Evolutionary conservation across 2,329 filamentous ascomycete genomes (phyloP), one percentile per base, ranked within the genome.

Genomic region (Monosporascus sp.): DNA sequence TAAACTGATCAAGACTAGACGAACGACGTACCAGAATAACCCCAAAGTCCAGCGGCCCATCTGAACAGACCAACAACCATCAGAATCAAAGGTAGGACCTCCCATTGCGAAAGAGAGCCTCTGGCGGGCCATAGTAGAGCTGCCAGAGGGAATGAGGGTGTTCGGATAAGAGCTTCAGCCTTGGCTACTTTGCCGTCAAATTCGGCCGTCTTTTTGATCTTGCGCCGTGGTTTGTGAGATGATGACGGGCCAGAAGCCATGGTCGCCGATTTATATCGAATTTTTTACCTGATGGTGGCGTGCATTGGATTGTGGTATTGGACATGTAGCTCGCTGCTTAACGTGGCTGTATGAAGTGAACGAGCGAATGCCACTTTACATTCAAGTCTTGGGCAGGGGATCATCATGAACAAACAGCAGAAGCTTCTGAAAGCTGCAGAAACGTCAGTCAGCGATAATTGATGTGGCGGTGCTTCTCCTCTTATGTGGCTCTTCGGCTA

Each of bases 101-200:
- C 85, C 93, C 94, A 97, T 88, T 93, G 88, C 51, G 92, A 96
- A 19, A 84, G 78, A 1, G 88, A 88, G 50, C 87, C 87, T 58
- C 92, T 87, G 22, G 91, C 89, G 49, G 92, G 91, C 90, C 93
- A 96, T 49, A 99, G 81, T 66, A 99, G 93, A n/a, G 92, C 87
- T 1, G 91, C 91, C 22, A 99, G 80, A 41, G 94, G 93, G 66
- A 97, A 97, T 4, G 89, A 84, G 35, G 93, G 93, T 43, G 76
- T 72, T 49, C 78, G 76, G 50, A 80, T 70, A 52, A 80, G 70
- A 49, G 74, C 68, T 58, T 81, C 79, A 52, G 67, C 60, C 52
- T 71, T 68, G 54, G 63, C 48, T 24, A 57, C 58, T 52, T 62
- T 61, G 65, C 63, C 60, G 60, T 73, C 70, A 57, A 73, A 72